These are phyloP conservation scores for Diaporthe citriasiana DNA, from an alignment of 2,329 filamentous ascomycete genomes.

Conservation along the genomic window DNA sequence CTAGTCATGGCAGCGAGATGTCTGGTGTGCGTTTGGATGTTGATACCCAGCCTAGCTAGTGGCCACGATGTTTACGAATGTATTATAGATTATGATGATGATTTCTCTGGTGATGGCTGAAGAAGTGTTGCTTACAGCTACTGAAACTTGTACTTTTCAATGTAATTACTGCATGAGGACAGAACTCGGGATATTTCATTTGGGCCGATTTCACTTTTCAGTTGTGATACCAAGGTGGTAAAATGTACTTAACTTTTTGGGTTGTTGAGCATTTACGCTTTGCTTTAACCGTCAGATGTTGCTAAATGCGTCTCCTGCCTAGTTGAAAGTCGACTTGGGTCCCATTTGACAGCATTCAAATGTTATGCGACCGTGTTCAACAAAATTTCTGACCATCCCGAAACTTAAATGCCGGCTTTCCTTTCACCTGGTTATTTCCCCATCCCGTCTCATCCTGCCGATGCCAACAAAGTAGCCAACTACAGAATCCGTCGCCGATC, in stretches of 20 bases:
- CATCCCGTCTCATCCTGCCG: neutral
- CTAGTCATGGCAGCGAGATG: neutral
- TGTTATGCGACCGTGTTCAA: neutral
- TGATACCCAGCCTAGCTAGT: neutral
- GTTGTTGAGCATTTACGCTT: neutral
- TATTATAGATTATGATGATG: neutral
- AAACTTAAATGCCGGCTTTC: neutral
- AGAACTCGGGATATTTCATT: too few relatives aligned
- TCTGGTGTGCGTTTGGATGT: neutral
- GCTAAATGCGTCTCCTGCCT: neutral
- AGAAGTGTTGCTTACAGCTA: too few relatives aligned
- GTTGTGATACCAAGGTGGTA: too few relatives aligned
- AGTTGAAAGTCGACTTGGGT: neutral
- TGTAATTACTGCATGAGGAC: too few relatives aligned
- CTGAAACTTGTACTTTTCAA: too few relatives aligned
- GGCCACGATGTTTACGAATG: neutral
- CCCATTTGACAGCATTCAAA: neutral
- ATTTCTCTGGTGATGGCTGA: too few relatives aligned
- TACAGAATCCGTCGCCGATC: neutral
- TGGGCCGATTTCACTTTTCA: too few relatives aligned
- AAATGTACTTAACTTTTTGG: neutral
- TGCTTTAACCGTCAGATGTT: neutral
- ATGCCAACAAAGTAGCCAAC: neutral
- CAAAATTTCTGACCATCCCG: neutral
- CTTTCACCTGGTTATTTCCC: neutral